phyloP scores from a whole-genome alignment of 2,329 filamentous ascomycete genomes.

The Stagonosporopsis rhizophila region DNA sequence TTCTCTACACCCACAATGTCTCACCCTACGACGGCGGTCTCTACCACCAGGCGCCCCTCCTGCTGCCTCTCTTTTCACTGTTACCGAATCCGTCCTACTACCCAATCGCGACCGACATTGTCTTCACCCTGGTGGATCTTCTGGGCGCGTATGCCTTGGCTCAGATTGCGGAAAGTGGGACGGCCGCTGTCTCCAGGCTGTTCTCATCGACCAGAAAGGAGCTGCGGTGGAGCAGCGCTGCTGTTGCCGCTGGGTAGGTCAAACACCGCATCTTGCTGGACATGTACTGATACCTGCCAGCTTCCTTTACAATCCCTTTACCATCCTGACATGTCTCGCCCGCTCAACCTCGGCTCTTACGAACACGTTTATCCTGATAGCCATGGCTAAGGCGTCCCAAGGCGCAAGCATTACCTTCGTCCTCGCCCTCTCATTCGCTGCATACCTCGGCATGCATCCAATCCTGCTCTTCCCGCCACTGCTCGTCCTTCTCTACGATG shows the following conservation, averaged over 20 bases:
- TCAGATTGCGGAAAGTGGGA: constrained; percentile 80
- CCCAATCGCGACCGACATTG: constrained; percentile 76
- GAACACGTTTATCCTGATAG: constrained; percentile 83
- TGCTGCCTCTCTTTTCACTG: constrained; percentile 89
- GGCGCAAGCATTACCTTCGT: constrained; percentile 77
- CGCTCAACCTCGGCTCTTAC: constrained; percentile 90
- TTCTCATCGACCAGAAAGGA: constrained; percentile 81
- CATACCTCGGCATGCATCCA: constrained; percentile 92
- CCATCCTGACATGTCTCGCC: constrained; percentile 86
- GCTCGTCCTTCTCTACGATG: constrained; percentile 73
- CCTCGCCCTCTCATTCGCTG: constrained; percentile 83
- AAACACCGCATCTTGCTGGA: background rate
- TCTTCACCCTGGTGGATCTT: constrained; percentile 84
- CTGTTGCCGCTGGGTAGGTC: constrained; percentile 77
- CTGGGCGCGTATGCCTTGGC: constrained; percentile 81
- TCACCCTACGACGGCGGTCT: constrained; percentile 96
- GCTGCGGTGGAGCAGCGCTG: constrained; percentile 75
- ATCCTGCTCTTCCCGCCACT: constrained; percentile 84
- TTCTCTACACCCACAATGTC: constrained; percentile 94
- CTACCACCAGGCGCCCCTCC: constrained; percentile 77
- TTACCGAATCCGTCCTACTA: constrained; percentile 73
- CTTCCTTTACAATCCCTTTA: constrained; percentile 95
- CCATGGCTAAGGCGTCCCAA: constrained; percentile 78
- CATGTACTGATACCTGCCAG: constrained; percentile 55
- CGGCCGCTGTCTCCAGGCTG: constrained; percentile 74